Base-by-base conservation (phyloP, 2,329 filamentous ascomycete species). In the Verticillium alfalfae region DNA sequence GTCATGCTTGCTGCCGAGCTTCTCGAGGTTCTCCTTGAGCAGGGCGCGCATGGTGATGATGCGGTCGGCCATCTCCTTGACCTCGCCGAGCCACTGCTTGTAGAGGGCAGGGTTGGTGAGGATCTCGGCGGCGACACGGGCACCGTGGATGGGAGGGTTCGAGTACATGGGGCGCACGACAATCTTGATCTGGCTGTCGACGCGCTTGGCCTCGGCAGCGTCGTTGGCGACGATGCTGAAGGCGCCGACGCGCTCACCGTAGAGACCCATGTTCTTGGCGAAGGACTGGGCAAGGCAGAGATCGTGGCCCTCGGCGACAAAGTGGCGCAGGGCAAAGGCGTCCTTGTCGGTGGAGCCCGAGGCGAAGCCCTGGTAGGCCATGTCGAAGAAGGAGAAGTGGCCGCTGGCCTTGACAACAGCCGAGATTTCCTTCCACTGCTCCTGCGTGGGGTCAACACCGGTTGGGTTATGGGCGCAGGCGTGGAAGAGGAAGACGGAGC, bases 231-330 rank as follows among this genome's bases (percentile, higher is more conserved):
- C 90, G 68, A 98, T 85, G 70, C 93, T 97, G 86, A 99, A 98
- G 67, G 93, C 93, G 73, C 95, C 95, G 64, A 96, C 92, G 81
- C 95, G 94, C 85, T 99, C 95, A 75, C 95, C 95, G 76, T 99
- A 98, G 66, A 99, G 91, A 81, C 95, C 95, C 94, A 99, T 98
- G 87, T 99, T 99, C 90, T 98, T 98, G 76, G 94, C 94, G 78
- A 98, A 98, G 60, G 91, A 95, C 82, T 98, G 94, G 71, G 91
- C 89, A 66, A 98, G 87, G 73, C 88, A 88, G 74, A 95, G 87
- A 74, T 92, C 87, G 82, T 97, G 93, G 71, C 94, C 94, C 81
- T 97, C 83, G 80, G 92, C 85, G 75, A 97, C 88, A 76, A 99
- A 99, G 84, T 97, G 84, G 69, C 95, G 88, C 68, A 98, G 85